Conservation (phyloP, 306 rosid genomes). For the Pyrus pyrifolia region DNA sequence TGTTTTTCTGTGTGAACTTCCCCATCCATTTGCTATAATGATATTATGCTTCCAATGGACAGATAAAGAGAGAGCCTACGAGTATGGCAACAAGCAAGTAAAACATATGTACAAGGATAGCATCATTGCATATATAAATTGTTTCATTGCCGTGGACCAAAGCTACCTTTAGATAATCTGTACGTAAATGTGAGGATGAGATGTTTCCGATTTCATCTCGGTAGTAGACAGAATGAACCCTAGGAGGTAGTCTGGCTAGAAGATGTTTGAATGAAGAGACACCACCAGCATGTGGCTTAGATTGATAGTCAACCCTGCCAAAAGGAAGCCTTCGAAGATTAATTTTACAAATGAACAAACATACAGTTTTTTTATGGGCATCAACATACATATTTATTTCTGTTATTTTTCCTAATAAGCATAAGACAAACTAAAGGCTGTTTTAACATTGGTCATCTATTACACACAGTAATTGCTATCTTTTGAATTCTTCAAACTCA, state of each 20-base stretch:
- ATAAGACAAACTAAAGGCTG: not conserved
- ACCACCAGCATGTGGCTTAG: constrained; percentile 48
- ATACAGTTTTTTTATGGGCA: not conserved
- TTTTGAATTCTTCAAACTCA: not conserved
- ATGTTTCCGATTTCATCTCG: constrained; percentile 90
- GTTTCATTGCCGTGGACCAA: not conserved
- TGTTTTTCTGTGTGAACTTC: not conserved
- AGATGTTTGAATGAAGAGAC: constrained; percentile 76
- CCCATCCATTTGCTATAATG: not conserved
- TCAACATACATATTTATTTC: not conserved
- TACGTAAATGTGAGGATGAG: constrained; percentile 82
- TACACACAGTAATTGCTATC: not conserved
- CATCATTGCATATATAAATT: not conserved
- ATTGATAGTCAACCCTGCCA: constrained; percentile 92
- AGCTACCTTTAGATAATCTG: constrained; percentile 56
- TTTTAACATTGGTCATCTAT: not conserved
- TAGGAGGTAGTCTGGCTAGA: constrained; percentile 78
- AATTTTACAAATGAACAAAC: not conserved
- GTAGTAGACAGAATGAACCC: constrained; percentile 91
- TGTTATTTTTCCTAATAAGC: not conserved
- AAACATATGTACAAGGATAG: not conserved
- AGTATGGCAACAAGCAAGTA: not conserved
- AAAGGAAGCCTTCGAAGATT: constrained; percentile 16
- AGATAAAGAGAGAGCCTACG: not conserved
- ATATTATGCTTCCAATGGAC: not conserved